A percentile compares a stretch with the other conserved stretches of the same genome.
Conservation (phyloP, 1,284 basidiomycete genomes). For the Tranzscheliella williamsii region DNA sequence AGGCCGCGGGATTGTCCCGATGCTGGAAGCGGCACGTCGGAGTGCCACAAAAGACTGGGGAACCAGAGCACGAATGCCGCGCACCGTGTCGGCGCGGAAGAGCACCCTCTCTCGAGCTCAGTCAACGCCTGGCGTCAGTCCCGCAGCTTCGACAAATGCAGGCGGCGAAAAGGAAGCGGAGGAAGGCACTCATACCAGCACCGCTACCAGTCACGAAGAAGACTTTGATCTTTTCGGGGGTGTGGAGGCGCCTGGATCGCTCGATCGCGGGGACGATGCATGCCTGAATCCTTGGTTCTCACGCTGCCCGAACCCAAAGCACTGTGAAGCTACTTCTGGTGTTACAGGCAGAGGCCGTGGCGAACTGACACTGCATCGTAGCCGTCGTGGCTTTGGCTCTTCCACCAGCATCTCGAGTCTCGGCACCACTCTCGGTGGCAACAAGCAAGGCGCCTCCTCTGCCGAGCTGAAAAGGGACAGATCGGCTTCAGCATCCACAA, state of each 20-base stretch:
- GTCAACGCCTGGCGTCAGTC: constrained; percentile 7
- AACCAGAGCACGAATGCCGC: constrained; percentile 20
- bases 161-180: background rate
- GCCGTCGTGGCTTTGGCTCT: constrained; percentile 23
- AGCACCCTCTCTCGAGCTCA: constrained; percentile 4
- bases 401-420: constrained; percentile 32
- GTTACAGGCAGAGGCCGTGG: constrained; percentile 1
- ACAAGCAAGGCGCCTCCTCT: constrained; percentile 6
- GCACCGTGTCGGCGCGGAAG: constrained; percentile 7
- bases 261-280: constrained; percentile 49
- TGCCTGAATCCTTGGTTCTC: constrained; percentile 47
- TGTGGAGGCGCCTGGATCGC: constrained; percentile 27
- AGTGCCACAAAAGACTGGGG: constrained; percentile 52
- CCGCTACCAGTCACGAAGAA: background rate
- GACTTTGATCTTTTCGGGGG: constrained; percentile 26
- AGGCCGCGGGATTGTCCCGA: constrained; percentile 27
- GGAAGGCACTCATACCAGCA: background rate
- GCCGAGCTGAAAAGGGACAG: constrained; percentile 14
- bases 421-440: constrained; percentile 20
- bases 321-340: constrained; percentile 7
- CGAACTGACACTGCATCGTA: constrained; percentile 18
- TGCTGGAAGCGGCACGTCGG: constrained; percentile 51
- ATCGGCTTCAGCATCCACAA: constrained; percentile 10
- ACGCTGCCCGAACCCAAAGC: constrained; percentile 47
- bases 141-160: background rate